Conservation (phyloP, 768 basidiomycete species). For the Phylloporus arenicola region DNA sequence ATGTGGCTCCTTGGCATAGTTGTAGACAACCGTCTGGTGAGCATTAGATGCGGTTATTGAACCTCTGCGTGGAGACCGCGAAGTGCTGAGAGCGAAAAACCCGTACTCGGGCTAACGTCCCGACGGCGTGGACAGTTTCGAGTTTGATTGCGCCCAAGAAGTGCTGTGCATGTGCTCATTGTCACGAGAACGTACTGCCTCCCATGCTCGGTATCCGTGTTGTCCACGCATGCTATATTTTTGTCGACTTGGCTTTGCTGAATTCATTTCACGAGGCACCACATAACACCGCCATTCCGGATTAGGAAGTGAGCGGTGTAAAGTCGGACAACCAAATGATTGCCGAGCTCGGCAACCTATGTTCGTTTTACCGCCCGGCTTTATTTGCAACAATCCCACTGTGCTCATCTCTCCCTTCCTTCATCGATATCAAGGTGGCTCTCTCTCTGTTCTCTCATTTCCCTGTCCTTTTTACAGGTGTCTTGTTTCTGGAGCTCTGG, state of each 20-base stretch:
- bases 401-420: conserved; percentile 24
- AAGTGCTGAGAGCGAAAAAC: background rate
- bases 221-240: conserved; percentile 17
- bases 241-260: conserved; percentile 10
- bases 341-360: conserved; percentile 35
- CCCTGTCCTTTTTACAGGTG: conserved; percentile 2
- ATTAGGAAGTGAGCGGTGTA: conserved; percentile 30
- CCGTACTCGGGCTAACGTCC: background rate
- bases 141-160: conserved; percentile 19
- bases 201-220: conserved; percentile 11
- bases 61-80: background rate
- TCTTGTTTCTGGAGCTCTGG: background rate
- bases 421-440: conserved; percentile 26
- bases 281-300: conserved; percentile 18
- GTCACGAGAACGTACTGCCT: conserved; percentile 22
- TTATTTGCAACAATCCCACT: conserved; percentile 39
- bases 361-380: conserved; percentile 35
- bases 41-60: background rate
- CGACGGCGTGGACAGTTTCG: background rate
- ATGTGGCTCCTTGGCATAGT: no score
- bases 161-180: conserved; percentile 13
- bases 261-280: conserved; percentile 23
- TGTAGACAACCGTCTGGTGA: no score
- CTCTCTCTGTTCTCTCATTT: conserved; percentile 8
- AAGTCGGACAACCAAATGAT: conserved; percentile 34